Percentiles rank a stretch among this genome's conserved stretches.
These are phyloP conservation scores for Arthrobotrys pseudoclavata DNA, from an alignment of 2,329 filamentous ascomycete species.

Conservation along the genomic window DNA sequence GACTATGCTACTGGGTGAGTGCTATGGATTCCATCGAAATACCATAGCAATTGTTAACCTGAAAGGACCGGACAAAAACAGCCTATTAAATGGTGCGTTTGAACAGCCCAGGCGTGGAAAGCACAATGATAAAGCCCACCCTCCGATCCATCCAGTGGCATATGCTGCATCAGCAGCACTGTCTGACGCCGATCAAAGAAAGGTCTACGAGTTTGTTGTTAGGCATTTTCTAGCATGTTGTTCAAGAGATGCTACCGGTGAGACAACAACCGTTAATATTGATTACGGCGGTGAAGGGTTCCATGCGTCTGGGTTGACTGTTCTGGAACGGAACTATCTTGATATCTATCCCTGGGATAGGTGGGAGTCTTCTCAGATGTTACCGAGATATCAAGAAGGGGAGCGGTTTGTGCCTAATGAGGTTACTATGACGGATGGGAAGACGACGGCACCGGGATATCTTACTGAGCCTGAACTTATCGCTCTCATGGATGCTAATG, in stretches of 20 bases:
- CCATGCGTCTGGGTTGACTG: conserved; percentile 83
- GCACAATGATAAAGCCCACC: conserved; percentile 96
- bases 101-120: conserved; percentile 83
- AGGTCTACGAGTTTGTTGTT: conserved; percentile 91
- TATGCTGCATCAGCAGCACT: conserved; percentile 77
- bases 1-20: conserved; percentile 76
- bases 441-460: conserved; percentile 85
- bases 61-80: conserved; percentile 63
- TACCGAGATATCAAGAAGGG: conserved; percentile 83
- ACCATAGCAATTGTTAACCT: neutral
- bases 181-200: conserved; percentile 76
- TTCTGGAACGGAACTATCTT: conserved; percentile 90
- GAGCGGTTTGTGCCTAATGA: conserved; percentile 90
- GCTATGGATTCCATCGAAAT: neutral
- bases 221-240: conserved; percentile 95
- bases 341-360: conserved; percentile 97
- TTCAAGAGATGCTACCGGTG: conserved; percentile 90
- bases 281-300: conserved; percentile 84
- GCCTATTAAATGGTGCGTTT: conserved; percentile 81
- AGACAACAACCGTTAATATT: conserved; percentile 86
- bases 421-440: conserved; percentile 89
- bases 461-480: conserved; percentile 96
- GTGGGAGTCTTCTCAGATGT: conserved; percentile 87
- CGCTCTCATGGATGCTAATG: conserved; percentile 96
- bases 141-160: conserved; percentile 95